Evolutionary conservation across 441 rosid genomes (phyloP), one percentile per base, ranked within the genome.

Genomic region (Eruca vesicaria): DNA sequence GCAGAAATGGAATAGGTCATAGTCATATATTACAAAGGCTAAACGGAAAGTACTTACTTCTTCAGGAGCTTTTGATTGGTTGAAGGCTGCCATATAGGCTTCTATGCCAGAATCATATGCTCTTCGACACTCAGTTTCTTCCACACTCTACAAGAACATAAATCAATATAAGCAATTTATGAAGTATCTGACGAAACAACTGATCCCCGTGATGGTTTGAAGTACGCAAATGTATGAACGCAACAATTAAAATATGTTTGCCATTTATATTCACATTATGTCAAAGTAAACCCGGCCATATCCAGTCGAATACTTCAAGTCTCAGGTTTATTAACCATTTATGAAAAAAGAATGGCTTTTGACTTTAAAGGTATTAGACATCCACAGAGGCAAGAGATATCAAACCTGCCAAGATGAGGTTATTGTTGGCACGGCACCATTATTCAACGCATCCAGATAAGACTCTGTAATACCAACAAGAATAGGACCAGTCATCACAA

Each of bases 391-490:
- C 20, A 63, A 74, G 73, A 62, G 28, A 48, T 66, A 57, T 74
- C 94, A 32, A 71, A 96, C 99, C 98, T 96, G 98, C 99, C 99
- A 96, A 12, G 99, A 96, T 36, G 98, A 93, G 43, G 93, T 86
- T 86, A 92, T 96, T 45, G 98, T 88, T 29, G 99, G 99, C 75
- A 96, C 99, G 5, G 99, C 99, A 78, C 99, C 99, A 63, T 96
- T 92, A 78, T 96, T 96, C 60, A 96, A 84, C 57, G 98, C 98
- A 83, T 88, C 96, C 74, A 96, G 83, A 76, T 96, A 96, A 69
- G 98, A 90, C 84, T 92, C 86, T 3, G 87, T 92, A 38, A 96
- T 80, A 74, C 98, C 99, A 55, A 96, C 88, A 80, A 96, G 98
- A 75, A 96, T 79, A n/a, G 99, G 98, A 35, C 99, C 99, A 0